A percentile compares a stretch with the other conserved stretches of the same genome.
Evolutionary conservation across 768 basidiomycete species (phyloP).

Genomic region (Phanerochaete sordida): DNA sequence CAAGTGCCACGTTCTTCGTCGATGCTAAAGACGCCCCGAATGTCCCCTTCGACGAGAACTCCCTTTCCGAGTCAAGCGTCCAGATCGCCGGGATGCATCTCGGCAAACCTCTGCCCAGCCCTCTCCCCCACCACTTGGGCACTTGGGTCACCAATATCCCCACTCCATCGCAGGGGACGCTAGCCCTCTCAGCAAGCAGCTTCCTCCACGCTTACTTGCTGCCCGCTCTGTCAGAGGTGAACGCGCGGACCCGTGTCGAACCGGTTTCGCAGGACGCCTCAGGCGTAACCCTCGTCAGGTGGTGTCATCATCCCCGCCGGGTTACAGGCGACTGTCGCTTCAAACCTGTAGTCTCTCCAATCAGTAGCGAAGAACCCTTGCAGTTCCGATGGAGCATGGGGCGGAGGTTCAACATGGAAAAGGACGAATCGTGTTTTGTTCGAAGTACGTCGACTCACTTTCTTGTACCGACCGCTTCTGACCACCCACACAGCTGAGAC

Average conservation of each 20-base stretch:
- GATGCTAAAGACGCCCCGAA: constrained; percentile 4
- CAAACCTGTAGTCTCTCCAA: constrained; percentile 14
- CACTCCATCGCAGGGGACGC: constrained; percentile 17
- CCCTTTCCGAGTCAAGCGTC: constrained; percentile 15
- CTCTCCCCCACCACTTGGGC: constrained; percentile 8
- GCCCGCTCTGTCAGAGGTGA: constrained; percentile 17
- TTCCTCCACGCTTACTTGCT: constrained; percentile 22
- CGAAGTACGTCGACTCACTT: not conserved
- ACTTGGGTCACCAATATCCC: constrained; percentile 13
- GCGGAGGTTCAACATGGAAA: not conserved
- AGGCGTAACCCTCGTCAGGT: constrained; percentile 17
- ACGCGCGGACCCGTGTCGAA: constrained; percentile 22
- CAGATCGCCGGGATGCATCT: constrained; percentile 21
- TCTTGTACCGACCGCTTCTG: not conserved
- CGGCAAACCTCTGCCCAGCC: constrained; percentile 6
- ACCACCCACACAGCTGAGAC: constrained; percentile 8
- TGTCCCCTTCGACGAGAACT: not conserved
- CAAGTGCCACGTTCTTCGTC: constrained; percentile 12
- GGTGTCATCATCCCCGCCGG: not conserved
- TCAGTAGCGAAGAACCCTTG: constrained; percentile 7
- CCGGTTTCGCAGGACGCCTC: constrained; percentile 11
- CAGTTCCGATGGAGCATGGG: constrained; percentile 21
- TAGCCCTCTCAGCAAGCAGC: constrained; percentile 17
- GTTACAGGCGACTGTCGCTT: not conserved
- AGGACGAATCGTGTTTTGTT: not conserved